phyloP scores from a whole-genome alignment of 345 rosid genomes.

The Eucalyptus leucophloia region DNA sequence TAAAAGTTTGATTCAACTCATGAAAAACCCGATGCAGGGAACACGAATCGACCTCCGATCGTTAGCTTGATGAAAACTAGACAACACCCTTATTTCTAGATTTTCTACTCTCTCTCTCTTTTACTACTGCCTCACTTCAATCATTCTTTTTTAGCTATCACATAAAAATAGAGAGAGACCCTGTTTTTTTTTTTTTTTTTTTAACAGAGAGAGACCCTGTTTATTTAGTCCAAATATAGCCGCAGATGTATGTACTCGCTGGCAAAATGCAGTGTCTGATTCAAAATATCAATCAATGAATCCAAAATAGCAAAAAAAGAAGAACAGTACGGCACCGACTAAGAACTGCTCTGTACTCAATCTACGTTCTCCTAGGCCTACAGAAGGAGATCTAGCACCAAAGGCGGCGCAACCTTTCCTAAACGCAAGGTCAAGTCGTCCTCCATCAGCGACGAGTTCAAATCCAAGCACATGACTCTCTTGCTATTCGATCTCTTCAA shows the following conservation, averaged over 20 bases:
- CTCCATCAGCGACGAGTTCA: constrained; percentile 56
- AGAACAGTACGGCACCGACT: not conserved
- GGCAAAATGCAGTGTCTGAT: not conserved
- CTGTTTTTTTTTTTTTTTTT: too few relatives aligned
- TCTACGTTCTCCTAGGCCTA: not conserved
- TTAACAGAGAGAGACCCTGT: too few relatives aligned
- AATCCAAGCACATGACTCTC: constrained; percentile 47
- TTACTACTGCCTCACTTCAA: not conserved
- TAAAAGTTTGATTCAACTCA: too few relatives aligned
- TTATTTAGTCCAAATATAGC: not conserved
- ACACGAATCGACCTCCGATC: not conserved
- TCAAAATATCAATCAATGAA: not conserved
- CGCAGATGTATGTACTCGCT: not conserved
- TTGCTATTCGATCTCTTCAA: constrained; percentile 48
- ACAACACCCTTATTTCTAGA: not conserved
- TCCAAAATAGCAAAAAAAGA: not conserved
- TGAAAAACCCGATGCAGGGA: not conserved
- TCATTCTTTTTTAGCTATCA: not conserved
- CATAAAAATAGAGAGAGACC: not conserved
- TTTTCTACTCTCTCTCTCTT: not conserved
- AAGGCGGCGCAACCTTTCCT: constrained; percentile 18
- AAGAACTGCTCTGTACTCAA: not conserved
- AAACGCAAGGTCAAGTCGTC: constrained; percentile 46
- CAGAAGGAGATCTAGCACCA: not conserved
- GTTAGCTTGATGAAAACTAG: not conserved